phyloP scores from a whole-genome alignment of 2,329 filamentous ascomycete genomes.

The Colletotrichum sp. region DNA sequence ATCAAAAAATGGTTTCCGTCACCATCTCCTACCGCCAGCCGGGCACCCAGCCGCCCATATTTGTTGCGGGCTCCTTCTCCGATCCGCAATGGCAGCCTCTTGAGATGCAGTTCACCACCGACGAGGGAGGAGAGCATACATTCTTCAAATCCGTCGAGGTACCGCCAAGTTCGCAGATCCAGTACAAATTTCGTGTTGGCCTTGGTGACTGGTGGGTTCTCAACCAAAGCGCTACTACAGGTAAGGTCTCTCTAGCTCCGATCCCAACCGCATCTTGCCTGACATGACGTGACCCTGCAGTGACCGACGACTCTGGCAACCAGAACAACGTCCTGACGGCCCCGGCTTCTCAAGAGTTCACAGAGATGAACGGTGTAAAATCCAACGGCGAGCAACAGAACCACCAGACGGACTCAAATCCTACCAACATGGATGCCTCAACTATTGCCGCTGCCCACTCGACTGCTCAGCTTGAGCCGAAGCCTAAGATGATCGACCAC shows the following conservation, averaged over 20 bases:
- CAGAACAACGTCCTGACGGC: slow-evolving; percentile 51
- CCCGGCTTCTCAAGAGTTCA: background rate
- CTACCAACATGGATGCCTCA: background rate
- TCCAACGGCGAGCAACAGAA: background rate
- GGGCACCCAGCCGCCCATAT: slow-evolving; percentile 70
- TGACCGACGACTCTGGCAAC: slow-evolving; percentile 50
- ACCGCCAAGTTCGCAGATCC: slow-evolving; percentile 63
- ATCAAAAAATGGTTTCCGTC: slow-evolving; percentile 39
- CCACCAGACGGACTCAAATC: background rate
- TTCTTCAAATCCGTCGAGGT: slow-evolving; percentile 64
- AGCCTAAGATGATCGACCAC: background rate
- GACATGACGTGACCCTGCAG: slow-evolving; percentile 24
- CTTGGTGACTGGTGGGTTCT: slow-evolving; percentile 73
- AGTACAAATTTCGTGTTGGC: slow-evolving; percentile 78
- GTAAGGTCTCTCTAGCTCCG: slow-evolving; percentile 44
- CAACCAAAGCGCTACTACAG: slow-evolving; percentile 64
- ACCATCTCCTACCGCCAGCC: slow-evolving; percentile 66
- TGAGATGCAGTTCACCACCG: slow-evolving; percentile 65
- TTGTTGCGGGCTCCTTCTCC: slow-evolving; percentile 72
- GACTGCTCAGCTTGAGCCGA: slow-evolving; percentile 25
- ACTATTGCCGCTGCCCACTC: background rate
- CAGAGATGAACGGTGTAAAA: slow-evolving; percentile 3
- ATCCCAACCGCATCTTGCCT: background rate
- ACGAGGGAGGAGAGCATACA: slow-evolving; percentile 56
- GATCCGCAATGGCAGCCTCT: slow-evolving; percentile 69